Evolutionary conservation across 2,329 filamentous ascomycete genomes (phyloP).

Genomic region (Cladobotryum mycophilum): DNA sequence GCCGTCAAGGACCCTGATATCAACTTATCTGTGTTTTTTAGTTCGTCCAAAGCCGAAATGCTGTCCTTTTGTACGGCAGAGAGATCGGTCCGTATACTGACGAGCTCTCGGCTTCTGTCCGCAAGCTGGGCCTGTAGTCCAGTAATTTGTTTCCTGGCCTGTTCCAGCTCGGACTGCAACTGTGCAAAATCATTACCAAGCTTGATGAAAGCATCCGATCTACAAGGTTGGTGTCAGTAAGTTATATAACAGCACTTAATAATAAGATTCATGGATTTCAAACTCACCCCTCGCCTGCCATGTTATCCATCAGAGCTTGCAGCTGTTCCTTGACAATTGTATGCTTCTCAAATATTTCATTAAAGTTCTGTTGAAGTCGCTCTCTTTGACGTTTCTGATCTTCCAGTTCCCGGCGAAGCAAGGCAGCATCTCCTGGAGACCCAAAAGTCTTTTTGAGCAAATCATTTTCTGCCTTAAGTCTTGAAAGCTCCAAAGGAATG

Average conservation of each 20-base stretch:
- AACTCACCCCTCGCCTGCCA: slow-evolving; percentile 52
- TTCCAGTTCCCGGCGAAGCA: slow-evolving; percentile 51
- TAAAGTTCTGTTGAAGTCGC: slow-evolving; percentile 47
- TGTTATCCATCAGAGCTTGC: slow-evolving; percentile 45
- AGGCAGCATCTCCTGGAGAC: slow-evolving; percentile 47
- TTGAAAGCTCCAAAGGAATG: slow-evolving; percentile 47
- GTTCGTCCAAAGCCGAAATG: slow-evolving; percentile 47
- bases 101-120: slow-evolving; percentile 50
- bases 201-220: slow-evolving; percentile 46
- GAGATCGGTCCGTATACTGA: slow-evolving; percentile 47
- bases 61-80: slow-evolving; percentile 49
- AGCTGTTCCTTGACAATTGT: slow-evolving; percentile 53
- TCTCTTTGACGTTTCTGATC: slow-evolving; percentile 45
- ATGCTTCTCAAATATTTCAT: slow-evolving; percentile 53
- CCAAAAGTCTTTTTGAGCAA: slow-evolving; percentile 50
- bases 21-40: slow-evolving; percentile 54
- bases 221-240: slow-evolving; percentile 43
- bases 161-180: slow-evolving; percentile 41
- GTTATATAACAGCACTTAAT: slow-evolving; percentile 23
- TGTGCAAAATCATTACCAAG: slow-evolving; percentile 44
- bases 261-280: slow-evolving; percentile 2
- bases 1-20: slow-evolving; percentile 52
- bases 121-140: slow-evolving; percentile 43
- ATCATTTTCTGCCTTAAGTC: slow-evolving; percentile 56
- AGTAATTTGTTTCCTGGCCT: slow-evolving; percentile 35